Evolutionary conservation across 345 rosid species (phyloP), one percentile per base, ranked within the genome.

Genomic region (Populus deltoides): DNA sequence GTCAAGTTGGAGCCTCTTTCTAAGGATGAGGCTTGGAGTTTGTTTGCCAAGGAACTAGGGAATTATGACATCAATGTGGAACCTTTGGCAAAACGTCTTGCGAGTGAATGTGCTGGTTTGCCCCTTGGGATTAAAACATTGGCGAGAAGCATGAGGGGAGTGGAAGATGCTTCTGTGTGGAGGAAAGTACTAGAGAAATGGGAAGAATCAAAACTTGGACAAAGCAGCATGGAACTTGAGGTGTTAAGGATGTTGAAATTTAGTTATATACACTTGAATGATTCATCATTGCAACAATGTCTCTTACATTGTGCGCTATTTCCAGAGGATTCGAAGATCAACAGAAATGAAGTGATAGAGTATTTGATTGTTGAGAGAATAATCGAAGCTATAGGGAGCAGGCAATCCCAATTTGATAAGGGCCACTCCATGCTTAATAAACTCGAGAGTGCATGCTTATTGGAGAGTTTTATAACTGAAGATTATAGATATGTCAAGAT

Each of bases 281-380:
- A 57, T 49, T 36, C 10, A n/a, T 41, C 63, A 4, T 7, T 75
- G 7, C 75, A 70, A 47, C 63, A 3, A 11, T 83, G 86, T 61
- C 75, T 86, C n/a, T 36, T 79, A 25, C 68, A 68, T 55, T 77
- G 72, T 51, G 81, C 83, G 7, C 33, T 86, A 8, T 81, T 29
- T 77, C 41, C 77, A 16, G 76, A 77, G 33, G 78, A 77, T 55
- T 55, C 0, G 7, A 2, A 8, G 45, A 20, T 69, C 10, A 0
- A 6, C 2, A 77, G 31, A 15, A 31, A 57, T 17, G 79, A 70
- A 4, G 25, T 86, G 67, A 71, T 84, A 8, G 31, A 70, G 18
- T 59, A 51, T 67, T 75, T 68, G 55, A 75, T 86, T 24, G 70
- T 7, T 4, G 82, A 79, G 70, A 85, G 82, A 16, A 17, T 81